Conservation (phyloP, 345 rosid species). For the Populus pruinosa region DNA sequence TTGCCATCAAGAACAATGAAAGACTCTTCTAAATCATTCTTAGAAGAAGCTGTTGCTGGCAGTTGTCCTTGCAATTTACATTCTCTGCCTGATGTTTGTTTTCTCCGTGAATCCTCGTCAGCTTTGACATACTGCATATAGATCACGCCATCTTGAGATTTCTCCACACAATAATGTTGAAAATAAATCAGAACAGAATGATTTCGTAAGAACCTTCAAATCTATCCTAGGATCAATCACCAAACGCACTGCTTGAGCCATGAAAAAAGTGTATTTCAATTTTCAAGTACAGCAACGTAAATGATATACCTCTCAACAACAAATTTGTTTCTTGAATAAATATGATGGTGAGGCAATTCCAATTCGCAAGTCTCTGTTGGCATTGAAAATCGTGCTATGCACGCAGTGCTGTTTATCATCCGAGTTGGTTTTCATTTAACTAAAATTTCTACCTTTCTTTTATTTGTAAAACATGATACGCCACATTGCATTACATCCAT, state of each 20-base stretch:
- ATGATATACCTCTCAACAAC: background rate
- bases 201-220: background rate
- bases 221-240: background rate
- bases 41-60: background rate
- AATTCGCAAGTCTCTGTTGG: background rate
- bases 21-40: conserved; percentile 15
- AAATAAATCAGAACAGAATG: background rate
- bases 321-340: background rate
- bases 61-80: conserved; percentile 7
- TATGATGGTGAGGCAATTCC: background rate
- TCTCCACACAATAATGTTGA: background rate
- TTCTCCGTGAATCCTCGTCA: conserved; percentile 15
- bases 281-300: too few species aligned
- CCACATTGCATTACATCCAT: background rate
- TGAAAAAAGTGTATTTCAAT: background rate
- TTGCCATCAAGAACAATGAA: background rate
- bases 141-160: background rate
- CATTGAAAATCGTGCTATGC: background rate
- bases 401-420: background rate
- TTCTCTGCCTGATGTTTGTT: conserved; percentile 2
- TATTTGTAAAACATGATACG: background rate
- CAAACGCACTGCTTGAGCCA: background rate
- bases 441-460: background rate
- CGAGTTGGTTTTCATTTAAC: background rate
- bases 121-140: conserved; percentile 43